A percentile compares a stretch with the other conserved stretches of the same genome.
These are phyloP conservation scores for Coniella vitis DNA, from an alignment of 2,329 filamentous ascomycete species.

Conservation along the genomic window DNA sequence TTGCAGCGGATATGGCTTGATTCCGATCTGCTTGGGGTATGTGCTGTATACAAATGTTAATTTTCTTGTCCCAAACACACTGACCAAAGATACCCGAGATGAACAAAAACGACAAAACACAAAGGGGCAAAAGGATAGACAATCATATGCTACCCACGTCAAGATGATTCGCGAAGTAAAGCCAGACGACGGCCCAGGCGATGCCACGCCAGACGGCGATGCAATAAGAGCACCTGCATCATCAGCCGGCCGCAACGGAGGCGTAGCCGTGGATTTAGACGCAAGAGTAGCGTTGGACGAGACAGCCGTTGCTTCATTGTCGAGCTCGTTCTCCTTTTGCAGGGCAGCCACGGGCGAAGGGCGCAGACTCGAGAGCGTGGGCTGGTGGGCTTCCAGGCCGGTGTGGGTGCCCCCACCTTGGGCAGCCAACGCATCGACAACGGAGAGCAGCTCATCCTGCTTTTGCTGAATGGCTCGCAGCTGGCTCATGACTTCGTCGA, in stretches of 20 bases:
- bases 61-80: background rate
- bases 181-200: constrained; percentile 6
- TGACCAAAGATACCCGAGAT: background rate
- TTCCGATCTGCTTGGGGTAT: constrained; percentile 89
- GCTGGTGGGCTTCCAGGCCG: background rate
- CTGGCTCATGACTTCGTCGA: constrained; percentile 16
- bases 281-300: constrained; percentile 17
- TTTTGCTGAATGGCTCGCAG: constrained; percentile 15
- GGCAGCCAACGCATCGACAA: constrained; percentile 13
- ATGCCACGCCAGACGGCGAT: constrained; percentile 2
- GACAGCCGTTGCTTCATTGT: constrained; percentile 12
- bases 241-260: constrained; percentile 20
- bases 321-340: constrained; percentile 9
- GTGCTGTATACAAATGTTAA: constrained; percentile 36
- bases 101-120: no score
- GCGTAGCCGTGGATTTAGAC: constrained; percentile 19
- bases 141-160: constrained; percentile 9
- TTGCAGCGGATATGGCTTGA: constrained; percentile 80
- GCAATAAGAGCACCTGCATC: background rate
- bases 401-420: background rate
- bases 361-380: constrained; percentile 3
- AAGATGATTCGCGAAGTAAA: constrained; percentile 16
- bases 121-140: no score
- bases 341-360: constrained; percentile 3
- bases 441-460: constrained; percentile 15